A percentile compares a stretch with the other conserved stretches of the same genome.
Conservation (phyloP, 345 rosid genomes). For the Lepidium didymum region DNA sequence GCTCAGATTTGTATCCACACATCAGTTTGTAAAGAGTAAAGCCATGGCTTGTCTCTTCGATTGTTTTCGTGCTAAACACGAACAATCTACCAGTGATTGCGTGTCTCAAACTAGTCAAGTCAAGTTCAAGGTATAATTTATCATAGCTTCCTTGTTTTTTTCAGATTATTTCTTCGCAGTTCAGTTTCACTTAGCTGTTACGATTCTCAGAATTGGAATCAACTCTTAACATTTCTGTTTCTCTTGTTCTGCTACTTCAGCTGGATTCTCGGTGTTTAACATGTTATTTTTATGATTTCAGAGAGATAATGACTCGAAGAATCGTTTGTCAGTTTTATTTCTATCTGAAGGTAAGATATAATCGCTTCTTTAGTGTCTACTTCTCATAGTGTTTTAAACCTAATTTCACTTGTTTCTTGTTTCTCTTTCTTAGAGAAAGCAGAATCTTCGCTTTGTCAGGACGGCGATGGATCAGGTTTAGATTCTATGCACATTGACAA, state of each 20-base stretch:
- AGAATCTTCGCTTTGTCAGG: conserved; percentile 15
- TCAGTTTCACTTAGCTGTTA: not conserved
- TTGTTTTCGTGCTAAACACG: conserved; percentile 54
- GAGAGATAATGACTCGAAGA: conserved; percentile 42
- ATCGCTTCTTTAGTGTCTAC: not conserved
- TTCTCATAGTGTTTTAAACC: not conserved
- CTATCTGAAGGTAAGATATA: conserved; percentile 47
- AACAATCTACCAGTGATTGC: not conserved
- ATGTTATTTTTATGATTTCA: conserved; percentile 14
- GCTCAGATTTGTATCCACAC: not conserved
- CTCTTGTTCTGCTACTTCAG: not conserved
- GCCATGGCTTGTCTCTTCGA: conserved; percentile 72
- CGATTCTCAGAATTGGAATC: not conserved
- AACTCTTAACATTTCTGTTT: not conserved
- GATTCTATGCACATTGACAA: conserved; percentile 39
- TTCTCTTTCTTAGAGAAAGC: conserved; percentile 25
- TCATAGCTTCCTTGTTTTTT: not conserved
- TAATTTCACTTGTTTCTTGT: not conserved
- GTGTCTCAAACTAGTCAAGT: not conserved
- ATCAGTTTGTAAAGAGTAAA: not conserved
- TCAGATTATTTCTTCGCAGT: not conserved
- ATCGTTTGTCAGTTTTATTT: conserved; percentile 59
- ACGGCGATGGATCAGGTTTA: conserved; percentile 14
- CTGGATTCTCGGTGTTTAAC: not conserved
- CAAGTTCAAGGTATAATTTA: conserved; percentile 25